Evolutionary conservation across 495 filamentous ascomycete species (phyloP), one percentile per base, ranked within the genome.

Genomic region (Darksidea phi): DNA sequence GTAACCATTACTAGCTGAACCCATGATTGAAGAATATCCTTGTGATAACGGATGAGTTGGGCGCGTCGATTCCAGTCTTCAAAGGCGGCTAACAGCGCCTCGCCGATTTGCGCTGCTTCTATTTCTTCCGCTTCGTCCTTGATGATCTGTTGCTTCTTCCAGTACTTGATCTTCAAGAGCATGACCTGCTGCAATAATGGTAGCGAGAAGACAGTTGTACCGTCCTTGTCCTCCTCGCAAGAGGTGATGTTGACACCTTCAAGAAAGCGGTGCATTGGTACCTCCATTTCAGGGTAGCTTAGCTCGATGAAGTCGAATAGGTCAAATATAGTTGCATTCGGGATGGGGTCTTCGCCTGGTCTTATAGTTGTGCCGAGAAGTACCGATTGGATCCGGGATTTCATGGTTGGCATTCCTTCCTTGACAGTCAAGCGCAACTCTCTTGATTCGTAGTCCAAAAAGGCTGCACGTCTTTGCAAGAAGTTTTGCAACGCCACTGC

Each of bases 281-380:
- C 55, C 34, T 80, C 68, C 37, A 77, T 63, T 61, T 79, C 79
- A 1, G 76, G 66, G 42, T 85, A 77, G 42, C 91, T 85, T 7
- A 89, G 72, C 55, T 91, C 86, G 28, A 91, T 79, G 57, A 97
- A 96, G 74, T 97, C 95, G 57, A 96, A 91, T 20, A 97, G 82
- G 63, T 97, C 95, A 72, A 97, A 95, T 13, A 97, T 80, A 6
- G 86, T 88, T 3, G 85, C 80, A 47, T 88, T 87, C 13, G 74
- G 68, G 25, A 85, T 66, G n/a, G 81, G 76, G 41, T 86, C 81
- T 8, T 84, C 82, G 32, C 81, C 81, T 0, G 87, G 82, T 24
- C 82, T 57, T 5, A 78, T 77, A 6, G 91, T 88, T 57, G 80
- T 84, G 23, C 95, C 95, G 20, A 89, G 80, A 34, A 97, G 76